Evolutionary conservation across 805 yeast species (phyloP).

Genomic region (Suhomyces tanzawaensis): DNA sequence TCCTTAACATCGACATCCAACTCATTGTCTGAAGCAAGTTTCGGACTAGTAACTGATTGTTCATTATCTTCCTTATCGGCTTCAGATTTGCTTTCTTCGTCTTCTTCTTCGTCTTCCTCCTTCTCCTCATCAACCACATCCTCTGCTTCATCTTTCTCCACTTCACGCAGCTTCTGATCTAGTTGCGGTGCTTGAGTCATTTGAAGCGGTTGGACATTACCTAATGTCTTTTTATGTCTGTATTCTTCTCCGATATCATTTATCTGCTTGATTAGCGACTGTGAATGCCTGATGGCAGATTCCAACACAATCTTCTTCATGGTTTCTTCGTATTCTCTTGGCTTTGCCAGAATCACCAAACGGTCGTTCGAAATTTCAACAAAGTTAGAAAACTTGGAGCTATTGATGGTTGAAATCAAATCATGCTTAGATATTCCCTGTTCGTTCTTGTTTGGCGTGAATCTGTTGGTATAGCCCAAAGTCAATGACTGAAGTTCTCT

Average conservation of each 20-base stretch:
- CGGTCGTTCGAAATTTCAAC: slow-evolving; percentile 18
- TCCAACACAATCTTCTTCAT: slow-evolving; percentile 23
- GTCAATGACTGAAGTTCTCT: slow-evolving; percentile 6
- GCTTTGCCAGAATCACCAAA: slow-evolving; percentile 19
- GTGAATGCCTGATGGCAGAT: slow-evolving; percentile 18
- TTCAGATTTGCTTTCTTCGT: slow-evolving; percentile 2
- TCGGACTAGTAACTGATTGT: too few species aligned
- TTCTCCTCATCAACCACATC: slow-evolving; percentile 2
- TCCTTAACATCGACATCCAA: too few species aligned
- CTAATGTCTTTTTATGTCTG: too few species aligned
- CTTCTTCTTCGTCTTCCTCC: background rate
- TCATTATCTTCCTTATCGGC: slow-evolving; percentile 6
- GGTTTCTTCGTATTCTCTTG: slow-evolving; percentile 15
- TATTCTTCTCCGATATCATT: slow-evolving; percentile 15
- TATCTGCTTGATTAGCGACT: slow-evolving; percentile 19
- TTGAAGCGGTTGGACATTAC: too few species aligned
- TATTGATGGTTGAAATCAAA: slow-evolving; percentile 12
- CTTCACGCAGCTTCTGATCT: background rate
- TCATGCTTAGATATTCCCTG: slow-evolving; percentile 7
- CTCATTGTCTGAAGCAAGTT: too few species aligned
- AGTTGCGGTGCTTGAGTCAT: background rate
- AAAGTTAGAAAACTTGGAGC: slow-evolving; percentile 17
- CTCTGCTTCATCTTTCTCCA: slow-evolving; percentile 1
- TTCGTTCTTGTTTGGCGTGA: slow-evolving; percentile 3
- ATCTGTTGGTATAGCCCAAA: slow-evolving; percentile 4